Evolutionary conservation across 2,329 filamentous ascomycete genomes (phyloP).

Genomic region (Beauveria sp.): DNA sequence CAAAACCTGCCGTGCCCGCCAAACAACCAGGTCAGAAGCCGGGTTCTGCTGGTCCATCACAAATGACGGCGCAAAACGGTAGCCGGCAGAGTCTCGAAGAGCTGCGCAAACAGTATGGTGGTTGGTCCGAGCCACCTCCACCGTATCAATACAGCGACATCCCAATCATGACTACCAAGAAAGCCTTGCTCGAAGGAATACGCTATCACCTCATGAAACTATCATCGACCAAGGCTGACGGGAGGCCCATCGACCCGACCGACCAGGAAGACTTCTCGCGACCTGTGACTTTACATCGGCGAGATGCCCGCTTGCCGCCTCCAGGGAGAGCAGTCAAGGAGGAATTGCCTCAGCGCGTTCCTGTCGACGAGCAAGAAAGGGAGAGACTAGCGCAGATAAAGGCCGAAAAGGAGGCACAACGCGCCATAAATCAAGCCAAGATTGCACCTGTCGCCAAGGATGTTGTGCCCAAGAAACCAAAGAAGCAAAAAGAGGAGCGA

Average conservation of each 20-base stretch:
- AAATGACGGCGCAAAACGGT: slow-evolving; percentile 19
- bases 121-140: slow-evolving; percentile 49
- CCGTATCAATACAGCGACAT: slow-evolving; percentile 43
- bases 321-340: slow-evolving; percentile 58
- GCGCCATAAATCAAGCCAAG: slow-evolving; percentile 80
- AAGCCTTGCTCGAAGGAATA: slow-evolving; percentile 67
- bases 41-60: slow-evolving; percentile 14
- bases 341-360: slow-evolving; percentile 37
- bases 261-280: slow-evolving; percentile 74
- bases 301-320: slow-evolving; percentile 68
- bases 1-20: slow-evolving; percentile 58
- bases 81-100: slow-evolving; percentile 31
- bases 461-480: slow-evolving; percentile 38
- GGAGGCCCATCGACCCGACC: slow-evolving; percentile 59
- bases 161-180: slow-evolving; percentile 77
- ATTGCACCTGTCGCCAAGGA: slow-evolving; percentile 77
- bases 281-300: slow-evolving; percentile 80
- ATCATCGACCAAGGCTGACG: slow-evolving; percentile 45
- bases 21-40: slow-evolving; percentile 34
- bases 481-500: slow-evolving; percentile 74
- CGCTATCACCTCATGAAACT: slow-evolving; percentile 87
- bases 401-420: slow-evolving; percentile 76
- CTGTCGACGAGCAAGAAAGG: slow-evolving; percentile 49
- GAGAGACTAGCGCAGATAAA: slow-evolving; percentile 62
- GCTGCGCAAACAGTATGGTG: slow-evolving; percentile 40